Conservation (phyloP, 2,329 filamentous ascomycete species). For the Amesomyces nigricolor region DNA sequence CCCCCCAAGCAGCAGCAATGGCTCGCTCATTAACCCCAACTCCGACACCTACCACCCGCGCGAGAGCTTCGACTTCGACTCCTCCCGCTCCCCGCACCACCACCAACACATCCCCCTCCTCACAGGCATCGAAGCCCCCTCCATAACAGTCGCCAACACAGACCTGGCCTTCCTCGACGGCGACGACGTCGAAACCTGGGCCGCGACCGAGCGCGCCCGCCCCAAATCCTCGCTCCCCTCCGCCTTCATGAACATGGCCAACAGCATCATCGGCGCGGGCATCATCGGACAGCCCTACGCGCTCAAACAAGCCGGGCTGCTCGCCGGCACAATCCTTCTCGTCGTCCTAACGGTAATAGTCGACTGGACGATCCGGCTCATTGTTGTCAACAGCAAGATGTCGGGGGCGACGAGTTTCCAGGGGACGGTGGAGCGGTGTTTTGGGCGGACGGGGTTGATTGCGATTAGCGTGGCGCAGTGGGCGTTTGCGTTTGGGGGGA, state of each 20-base stretch:
- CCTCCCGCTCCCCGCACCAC: conserved; percentile 31
- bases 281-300: conserved; percentile 89
- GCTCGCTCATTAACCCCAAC: conserved; percentile 8
- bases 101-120: conserved; percentile 64
- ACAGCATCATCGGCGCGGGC: conserved; percentile 83
- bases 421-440: conserved; percentile 92
- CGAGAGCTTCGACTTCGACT: conserved; percentile 30
- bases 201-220: conserved; percentile 51
- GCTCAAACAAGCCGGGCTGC: conserved; percentile 83
- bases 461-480: conserved; percentile 89
- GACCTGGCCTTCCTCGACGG: background rate
- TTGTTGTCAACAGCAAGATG: conserved; percentile 95
- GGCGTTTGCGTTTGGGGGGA: conserved; percentile 97
- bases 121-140: conserved; percentile 77
- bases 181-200: conserved; percentile 38
- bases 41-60: conserved; percentile 24
- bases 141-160: conserved; percentile 49
- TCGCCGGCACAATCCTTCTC: conserved; percentile 73
- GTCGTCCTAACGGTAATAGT: conserved; percentile 74
- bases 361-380: conserved; percentile 96
- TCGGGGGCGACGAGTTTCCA: conserved; percentile 93
- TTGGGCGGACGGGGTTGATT: conserved; percentile 78
- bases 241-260: conserved; percentile 99
- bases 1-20: background rate
- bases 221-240: conserved; percentile 80